Percentiles rank a stretch among this genome's conserved stretches.
Conservation (phyloP, 495 filamentous ascomycete genomes). For the Penicillium lagena region DNA sequence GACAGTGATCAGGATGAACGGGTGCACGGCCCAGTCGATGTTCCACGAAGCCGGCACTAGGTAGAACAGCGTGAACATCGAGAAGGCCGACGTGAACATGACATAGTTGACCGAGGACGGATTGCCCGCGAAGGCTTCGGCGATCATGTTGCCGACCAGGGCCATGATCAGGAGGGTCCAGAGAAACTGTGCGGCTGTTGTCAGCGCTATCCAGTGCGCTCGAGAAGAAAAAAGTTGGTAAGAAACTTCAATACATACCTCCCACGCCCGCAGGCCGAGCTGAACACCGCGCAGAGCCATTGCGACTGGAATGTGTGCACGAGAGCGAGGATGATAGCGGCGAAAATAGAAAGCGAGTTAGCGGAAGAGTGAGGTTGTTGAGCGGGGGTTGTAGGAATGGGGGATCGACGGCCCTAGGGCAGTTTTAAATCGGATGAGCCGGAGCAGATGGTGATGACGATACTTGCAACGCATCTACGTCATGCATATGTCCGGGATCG, state of each 20-base stretch:
- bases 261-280: constrained; percentile 31
- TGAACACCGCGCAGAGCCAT: constrained; percentile 27
- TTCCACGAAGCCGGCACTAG: constrained; percentile 49
- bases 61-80: constrained; percentile 57
- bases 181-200: constrained; percentile 43
- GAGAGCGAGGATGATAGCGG: no score
- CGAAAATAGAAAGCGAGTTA: no score
- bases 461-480: constrained; percentile 25
- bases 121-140: constrained; percentile 47
- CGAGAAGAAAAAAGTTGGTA: background rate
- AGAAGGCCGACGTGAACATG: constrained; percentile 62
- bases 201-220: background rate
- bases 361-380: no score
- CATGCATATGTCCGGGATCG: constrained; percentile 23
- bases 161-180: constrained; percentile 62
- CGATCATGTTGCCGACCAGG: constrained; percentile 64
- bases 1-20: constrained; percentile 47
- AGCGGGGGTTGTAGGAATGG: no score
- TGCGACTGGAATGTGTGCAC: background rate
- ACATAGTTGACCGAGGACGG: constrained; percentile 52
- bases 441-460: constrained; percentile 27
- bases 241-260: constrained; percentile 21
- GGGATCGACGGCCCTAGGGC: background rate
- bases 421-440: constrained; percentile 27
- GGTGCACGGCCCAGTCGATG: constrained; percentile 41